Conservation (phyloP, 116 monocot species). For the Trichopus zeylanicus region DNA sequence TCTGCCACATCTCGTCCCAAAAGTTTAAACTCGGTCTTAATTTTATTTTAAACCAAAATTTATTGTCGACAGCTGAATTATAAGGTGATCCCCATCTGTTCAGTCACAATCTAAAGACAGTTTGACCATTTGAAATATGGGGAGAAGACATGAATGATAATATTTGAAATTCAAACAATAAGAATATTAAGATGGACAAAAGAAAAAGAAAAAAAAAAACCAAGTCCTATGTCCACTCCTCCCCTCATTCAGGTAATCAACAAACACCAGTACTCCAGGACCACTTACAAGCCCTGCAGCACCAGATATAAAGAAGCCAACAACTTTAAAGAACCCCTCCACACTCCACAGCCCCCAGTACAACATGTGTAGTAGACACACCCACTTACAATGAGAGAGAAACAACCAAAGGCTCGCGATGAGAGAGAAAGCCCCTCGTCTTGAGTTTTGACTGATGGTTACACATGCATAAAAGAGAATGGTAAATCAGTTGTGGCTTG, state of each 20-base stretch:
- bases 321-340: conserved; percentile 33
- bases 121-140: too few relatives aligned
- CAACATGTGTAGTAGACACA: background rate
- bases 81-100: too few relatives aligned
- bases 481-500: too few relatives aligned
- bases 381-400: background rate
- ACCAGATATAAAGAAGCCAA: conserved; percentile 17
- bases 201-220: background rate
- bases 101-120: too few relatives aligned
- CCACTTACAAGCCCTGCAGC: conserved; percentile 4
- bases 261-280: conserved; percentile 3
- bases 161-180: background rate
- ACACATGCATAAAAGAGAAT: conserved; percentile 26
- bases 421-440: background rate
- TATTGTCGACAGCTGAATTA: too few relatives aligned
- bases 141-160: too few relatives aligned
- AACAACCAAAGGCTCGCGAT: background rate
- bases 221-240: conserved; percentile 18
- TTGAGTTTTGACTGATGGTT: conserved; percentile 16
- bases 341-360: conserved; percentile 8
- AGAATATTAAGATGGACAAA: too few relatives aligned
- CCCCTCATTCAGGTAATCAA: conserved; percentile 16
- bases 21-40: too few relatives aligned
- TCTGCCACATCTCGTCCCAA: too few relatives aligned
- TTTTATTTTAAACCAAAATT: too few relatives aligned